phyloP scores from a whole-genome alignment of 2,329 filamentous ascomycete species.

The Pseudogymnoascus sp. region DNA sequence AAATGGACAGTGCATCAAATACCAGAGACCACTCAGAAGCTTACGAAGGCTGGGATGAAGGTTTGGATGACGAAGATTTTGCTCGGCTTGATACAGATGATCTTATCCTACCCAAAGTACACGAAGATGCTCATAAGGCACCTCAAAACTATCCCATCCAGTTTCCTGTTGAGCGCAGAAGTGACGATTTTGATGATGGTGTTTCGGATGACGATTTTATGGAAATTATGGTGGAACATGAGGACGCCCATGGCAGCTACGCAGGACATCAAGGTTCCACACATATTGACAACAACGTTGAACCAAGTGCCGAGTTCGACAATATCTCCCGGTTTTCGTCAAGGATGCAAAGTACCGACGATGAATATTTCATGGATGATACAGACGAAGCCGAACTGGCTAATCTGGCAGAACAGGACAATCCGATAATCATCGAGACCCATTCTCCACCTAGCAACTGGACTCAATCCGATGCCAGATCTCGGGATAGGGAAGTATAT shows the following conservation, averaged over 20 bases:
- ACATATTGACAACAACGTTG: background rate
- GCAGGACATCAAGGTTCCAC: background rate
- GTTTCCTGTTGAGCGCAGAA: background rate
- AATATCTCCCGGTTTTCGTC: background rate
- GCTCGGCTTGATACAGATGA: background rate
- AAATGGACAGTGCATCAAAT: background rate
- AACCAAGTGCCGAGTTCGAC: background rate
- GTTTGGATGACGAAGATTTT: background rate
- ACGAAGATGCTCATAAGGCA: background rate
- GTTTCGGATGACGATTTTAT: slow-evolving; percentile 14
- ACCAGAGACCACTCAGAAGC: background rate
- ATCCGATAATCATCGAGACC: slow-evolving; percentile 14
- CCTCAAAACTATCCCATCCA: background rate
- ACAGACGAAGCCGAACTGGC: slow-evolving; percentile 21
- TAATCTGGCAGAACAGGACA: slow-evolving; percentile 13
- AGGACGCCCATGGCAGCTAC: background rate
- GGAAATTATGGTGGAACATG: slow-evolving; percentile 12
- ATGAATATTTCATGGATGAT: slow-evolving; percentile 23
- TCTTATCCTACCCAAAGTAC: background rate
- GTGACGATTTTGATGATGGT: background rate
- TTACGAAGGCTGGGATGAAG: background rate
- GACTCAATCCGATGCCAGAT: slow-evolving; percentile 12
- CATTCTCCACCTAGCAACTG: slow-evolving; percentile 16
- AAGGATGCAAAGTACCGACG: slow-evolving; percentile 12
- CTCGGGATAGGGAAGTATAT: slow-evolving; percentile 19